These are phyloP conservation scores for Diaporthe sp. DNA, from an alignment of 2,329 filamentous ascomycete genomes.

Conservation along the genomic window DNA sequence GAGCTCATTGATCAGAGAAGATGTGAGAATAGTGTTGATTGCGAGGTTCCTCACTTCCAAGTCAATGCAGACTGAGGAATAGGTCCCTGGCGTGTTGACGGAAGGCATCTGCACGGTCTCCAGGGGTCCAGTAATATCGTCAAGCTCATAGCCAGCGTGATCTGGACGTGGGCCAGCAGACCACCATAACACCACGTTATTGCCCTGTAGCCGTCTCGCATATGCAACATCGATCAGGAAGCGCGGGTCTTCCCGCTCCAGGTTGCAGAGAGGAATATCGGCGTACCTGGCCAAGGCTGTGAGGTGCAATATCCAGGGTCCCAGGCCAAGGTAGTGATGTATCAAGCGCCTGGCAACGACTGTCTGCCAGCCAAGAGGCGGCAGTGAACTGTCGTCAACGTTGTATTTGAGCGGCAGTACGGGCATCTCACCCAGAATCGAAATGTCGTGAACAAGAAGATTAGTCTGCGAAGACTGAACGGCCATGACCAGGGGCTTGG, in stretches of 20 bases:
- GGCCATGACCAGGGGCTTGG: slow-evolving; percentile 83
- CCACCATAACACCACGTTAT: slow-evolving; percentile 98
- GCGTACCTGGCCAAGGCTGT: slow-evolving; percentile 91
- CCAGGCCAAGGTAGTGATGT: slow-evolving; percentile 91
- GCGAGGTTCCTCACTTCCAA: slow-evolving; percentile 92
- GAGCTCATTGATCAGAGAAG: slow-evolving; percentile 94
- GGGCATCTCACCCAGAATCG: slow-evolving; percentile 86
- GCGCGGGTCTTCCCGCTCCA: slow-evolving; percentile 92
- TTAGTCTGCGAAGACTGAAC: slow-evolving; percentile 90
- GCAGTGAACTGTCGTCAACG: slow-evolving; percentile 85
- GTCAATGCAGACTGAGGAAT: slow-evolving; percentile 96
- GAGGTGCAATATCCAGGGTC: slow-evolving; percentile 90
- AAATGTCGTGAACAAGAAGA: slow-evolving; percentile 86
- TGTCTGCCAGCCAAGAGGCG: slow-evolving; percentile 92
- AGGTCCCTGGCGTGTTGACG: slow-evolving; percentile 93
- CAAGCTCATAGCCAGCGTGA: slow-evolving; percentile 94
- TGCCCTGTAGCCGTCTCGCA: slow-evolving; percentile 87
- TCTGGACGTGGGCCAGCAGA: slow-evolving; percentile 88
- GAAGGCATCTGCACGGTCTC: slow-evolving; percentile 93
- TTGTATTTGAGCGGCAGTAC: slow-evolving; percentile 86
- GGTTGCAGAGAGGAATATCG: slow-evolving; percentile 93
- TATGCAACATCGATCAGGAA: slow-evolving; percentile 98
- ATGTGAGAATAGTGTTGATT: slow-evolving; percentile 98
- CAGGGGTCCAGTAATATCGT: slow-evolving; percentile 85
- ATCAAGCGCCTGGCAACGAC: slow-evolving; percentile 89